Conservation (phyloP, 2,329 filamentous ascomycete genomes). For the Cadophora gregata region DNA sequence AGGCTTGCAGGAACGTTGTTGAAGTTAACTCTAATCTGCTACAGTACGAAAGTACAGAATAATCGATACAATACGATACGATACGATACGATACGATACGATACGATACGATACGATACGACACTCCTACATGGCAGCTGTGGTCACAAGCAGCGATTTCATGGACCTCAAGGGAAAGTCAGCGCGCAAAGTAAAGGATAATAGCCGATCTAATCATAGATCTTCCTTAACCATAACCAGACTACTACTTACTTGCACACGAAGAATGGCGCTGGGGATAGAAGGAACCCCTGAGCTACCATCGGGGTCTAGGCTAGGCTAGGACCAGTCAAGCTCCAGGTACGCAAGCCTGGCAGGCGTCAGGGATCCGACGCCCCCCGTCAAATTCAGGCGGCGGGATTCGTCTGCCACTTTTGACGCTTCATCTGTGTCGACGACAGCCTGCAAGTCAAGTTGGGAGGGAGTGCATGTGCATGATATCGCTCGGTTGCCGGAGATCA, state of each 20-base stretch:
- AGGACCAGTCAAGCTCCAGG: conserved; percentile 9
- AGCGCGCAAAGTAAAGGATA: not conserved
- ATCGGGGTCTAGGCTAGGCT: conserved; percentile 7
- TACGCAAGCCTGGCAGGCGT: not conserved
- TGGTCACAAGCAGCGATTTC: conserved; percentile 6
- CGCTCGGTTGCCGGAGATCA: conserved; percentile 17
- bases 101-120: not conserved
- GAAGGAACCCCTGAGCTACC: conserved; percentile 12
- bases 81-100: no score
- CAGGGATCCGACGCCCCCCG: not conserved
- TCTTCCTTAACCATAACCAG: not conserved
- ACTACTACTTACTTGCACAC: not conserved
- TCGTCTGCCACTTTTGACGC: conserved; percentile 7
- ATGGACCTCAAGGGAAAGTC: no score
- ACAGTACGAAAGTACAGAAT: not conserved
- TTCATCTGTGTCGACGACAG: conserved; percentile 9
- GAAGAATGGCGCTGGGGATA: not conserved
- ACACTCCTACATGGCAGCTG: not conserved
- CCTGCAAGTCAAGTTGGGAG: not conserved
- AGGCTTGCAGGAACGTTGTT: not conserved
- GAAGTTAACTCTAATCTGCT: conserved; percentile 6
- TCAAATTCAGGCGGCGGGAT: not conserved
- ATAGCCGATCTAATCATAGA: conserved; percentile 1
- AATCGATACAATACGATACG: no score
- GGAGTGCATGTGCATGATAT: conserved; percentile 8